Conservation (phyloP, 2,329 filamentous ascomycete species). For the Cryphonectria carpinicola region DNA sequence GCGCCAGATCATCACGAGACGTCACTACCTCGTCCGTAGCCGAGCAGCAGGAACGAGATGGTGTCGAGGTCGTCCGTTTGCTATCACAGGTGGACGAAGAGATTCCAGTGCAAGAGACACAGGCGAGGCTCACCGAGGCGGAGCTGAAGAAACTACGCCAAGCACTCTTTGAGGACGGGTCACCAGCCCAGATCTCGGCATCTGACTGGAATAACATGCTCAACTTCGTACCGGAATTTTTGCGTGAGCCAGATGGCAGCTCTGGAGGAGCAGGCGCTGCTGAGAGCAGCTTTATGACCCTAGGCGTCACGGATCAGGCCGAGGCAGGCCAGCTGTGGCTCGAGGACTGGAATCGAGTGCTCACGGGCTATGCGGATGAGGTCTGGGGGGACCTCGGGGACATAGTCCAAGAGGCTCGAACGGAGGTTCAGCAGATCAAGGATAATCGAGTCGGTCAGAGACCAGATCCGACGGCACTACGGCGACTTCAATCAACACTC, state of each 20-base stretch:
- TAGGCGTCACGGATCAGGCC: slow-evolving; percentile 45
- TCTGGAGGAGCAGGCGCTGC: slow-evolving; percentile 27
- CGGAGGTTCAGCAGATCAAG: slow-evolving; percentile 55
- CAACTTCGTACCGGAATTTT: slow-evolving; percentile 54
- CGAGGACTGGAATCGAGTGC: slow-evolving; percentile 59
- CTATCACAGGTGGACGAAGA: slow-evolving; percentile 38
- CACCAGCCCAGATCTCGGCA: slow-evolving; percentile 24
- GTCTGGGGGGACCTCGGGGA: slow-evolving; percentile 69
- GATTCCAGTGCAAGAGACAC: slow-evolving; percentile 28
- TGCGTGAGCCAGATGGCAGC: slow-evolving; percentile 34
- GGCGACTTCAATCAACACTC: slow-evolving; percentile 45
- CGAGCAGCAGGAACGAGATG: slow-evolving; percentile 43
- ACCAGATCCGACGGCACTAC: slow-evolving; percentile 40
- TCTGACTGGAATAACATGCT: slow-evolving; percentile 51
- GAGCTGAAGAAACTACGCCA: slow-evolving; percentile 41
- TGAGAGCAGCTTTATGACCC: slow-evolving; percentile 35
- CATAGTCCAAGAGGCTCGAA: slow-evolving; percentile 58
- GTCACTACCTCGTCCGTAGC: slow-evolving; percentile 33
- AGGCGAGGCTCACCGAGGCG: slow-evolving; percentile 34
- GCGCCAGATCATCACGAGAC: not conserved
- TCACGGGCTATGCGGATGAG: slow-evolving; percentile 63
- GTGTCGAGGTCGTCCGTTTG: slow-evolving; percentile 44
- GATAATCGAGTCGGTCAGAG: slow-evolving; percentile 32
- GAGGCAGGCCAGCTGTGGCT: slow-evolving; percentile 53
- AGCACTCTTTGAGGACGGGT: slow-evolving; percentile 42